Base-by-base conservation (phyloP, 1,139 yeast genomes). In the Candida sojae region DNA sequence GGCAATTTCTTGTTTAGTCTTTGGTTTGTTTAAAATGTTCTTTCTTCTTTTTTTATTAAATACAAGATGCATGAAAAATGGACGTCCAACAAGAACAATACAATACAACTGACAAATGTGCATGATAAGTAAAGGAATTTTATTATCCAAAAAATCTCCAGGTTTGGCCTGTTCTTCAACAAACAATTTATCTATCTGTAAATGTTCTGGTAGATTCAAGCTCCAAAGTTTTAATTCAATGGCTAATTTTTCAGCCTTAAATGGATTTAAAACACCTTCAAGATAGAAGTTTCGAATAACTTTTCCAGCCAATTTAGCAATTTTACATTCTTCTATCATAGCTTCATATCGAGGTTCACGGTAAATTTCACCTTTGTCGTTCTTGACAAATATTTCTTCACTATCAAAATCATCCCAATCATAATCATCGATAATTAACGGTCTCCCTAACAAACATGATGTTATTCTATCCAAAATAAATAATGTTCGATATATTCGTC, bases 401-500 rank as follows among this genome's bases (percentile, higher is more conserved):
- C 23, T 44, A 2, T 43, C 50, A 39, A 45, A 50, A 51, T 73
- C 79, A 52, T 75, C 79, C 75, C 77, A 71, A 38, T 73, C 79
- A 39, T 63, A 58, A 45, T 72, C 73, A 44, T 60, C 61, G 29
- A 76, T 71, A 1, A 71, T 59, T 39, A 74, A 53, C 1, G 80
- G 74, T 25, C 80, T 56, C 2, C 81, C 81, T 39, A 75, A 50
- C 28, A 66, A 59, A 8, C 70, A 56, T 8, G 79, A 70, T 10
- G 71, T 60, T n/a, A 73, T 56, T 21, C 77, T 55, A 51, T 76
- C 81, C 52, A 68, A 63, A 5, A 73, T 67, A 50, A 67, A 75
- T 26, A 75, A 57, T 39, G 70, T 63, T 45, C 75, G 58, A 68
- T 73, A 75, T 17, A 75, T 51, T 39, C 66, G 66, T 44, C 77